Evolutionary conservation across 805 yeast genomes (phyloP), one percentile per base, ranked within the genome.

Genomic region (Metschnikowia henanensis): DNA sequence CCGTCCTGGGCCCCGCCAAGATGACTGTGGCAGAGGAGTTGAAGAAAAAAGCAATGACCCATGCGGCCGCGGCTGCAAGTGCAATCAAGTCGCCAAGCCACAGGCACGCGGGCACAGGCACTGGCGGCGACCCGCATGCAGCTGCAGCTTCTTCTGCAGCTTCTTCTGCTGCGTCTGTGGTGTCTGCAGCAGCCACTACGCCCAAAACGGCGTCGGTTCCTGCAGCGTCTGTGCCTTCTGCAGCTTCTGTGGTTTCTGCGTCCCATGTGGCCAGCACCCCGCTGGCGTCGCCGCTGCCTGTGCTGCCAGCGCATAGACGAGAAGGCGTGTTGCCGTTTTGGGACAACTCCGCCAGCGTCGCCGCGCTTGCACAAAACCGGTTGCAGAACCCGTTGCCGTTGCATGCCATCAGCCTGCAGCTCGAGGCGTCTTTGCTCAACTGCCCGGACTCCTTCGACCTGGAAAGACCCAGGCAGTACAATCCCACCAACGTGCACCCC

Each of bases 401-500:
- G 47, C 72, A 73, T 22, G 61, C 77, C 2, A 80, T 87, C 19
- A 68, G 77, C 38, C 74, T 75, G 45, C 70, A 79, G 53, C 70
- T 92, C 52, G 95, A 88, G 60, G 77, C 85, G 1, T 90, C 97
- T 3, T 72, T 88, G 46, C 70, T 87, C 53, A 86, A 87, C 57
- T 89, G 97, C 61, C 98, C 99, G 0, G 98, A 94, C 65, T 87
- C 98, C 0, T 77, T 83, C 46, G 95, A 92, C 61, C 84, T 95
- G 2, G 97, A 92, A 57, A 79, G 73, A 54, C 96, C 97, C 15
- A 78, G 84, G 48, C 76, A 78, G 60, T 83, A 89, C 61, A 79
- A 77, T 37, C 92, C 97, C 6, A 76, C 78, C 18, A 80, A 82
- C 53, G 95, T 95, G 41, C 95, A 86, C 59, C 96, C 97, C 21